Evolutionary conservation across 352 stramenopile genomes (phyloP).

Genomic region (Globisporangium emineosum): DNA sequence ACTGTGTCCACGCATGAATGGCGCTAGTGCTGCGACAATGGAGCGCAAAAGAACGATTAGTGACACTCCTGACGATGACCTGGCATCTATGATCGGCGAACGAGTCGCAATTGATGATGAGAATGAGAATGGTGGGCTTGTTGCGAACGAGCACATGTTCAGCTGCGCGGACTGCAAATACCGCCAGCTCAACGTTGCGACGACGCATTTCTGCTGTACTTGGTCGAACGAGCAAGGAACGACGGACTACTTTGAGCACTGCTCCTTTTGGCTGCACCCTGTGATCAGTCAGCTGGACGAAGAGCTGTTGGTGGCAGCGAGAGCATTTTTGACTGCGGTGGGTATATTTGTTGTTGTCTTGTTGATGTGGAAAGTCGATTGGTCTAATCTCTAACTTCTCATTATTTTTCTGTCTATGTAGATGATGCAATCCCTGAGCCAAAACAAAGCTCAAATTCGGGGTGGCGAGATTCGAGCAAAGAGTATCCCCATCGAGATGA

Average conservation of each 20-base stretch:
- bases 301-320: slow-evolving; percentile 72
- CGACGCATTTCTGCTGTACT: slow-evolving; percentile 87
- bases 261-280: slow-evolving; percentile 82
- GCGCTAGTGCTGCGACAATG: slow-evolving; percentile 10
- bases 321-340: slow-evolving; percentile 76
- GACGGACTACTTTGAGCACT: slow-evolving; percentile 90
- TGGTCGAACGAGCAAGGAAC: slow-evolving; percentile 88
- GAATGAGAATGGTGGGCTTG: slow-evolving; percentile 37
- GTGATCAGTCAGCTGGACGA: slow-evolving; percentile 85
- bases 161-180: slow-evolving; percentile 84
- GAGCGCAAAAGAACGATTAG: slow-evolving; percentile 37
- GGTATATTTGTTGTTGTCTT: slow-evolving; percentile 3
- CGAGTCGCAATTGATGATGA: slow-evolving; percentile 26
- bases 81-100: slow-evolving; percentile 38
- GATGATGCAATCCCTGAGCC: slow-evolving; percentile 66
- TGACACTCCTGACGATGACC: slow-evolving; percentile 47
- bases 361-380: slow-evolving; percentile 1
- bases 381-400: background rate
- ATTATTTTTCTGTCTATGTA: slow-evolving; percentile 13
- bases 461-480: slow-evolving; percentile 79
- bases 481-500: slow-evolving; percentile 79
- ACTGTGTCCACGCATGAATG: slow-evolving; percentile 68
- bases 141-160: slow-evolving; percentile 70
- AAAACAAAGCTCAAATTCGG: slow-evolving; percentile 65
- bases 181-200: slow-evolving; percentile 67